Evolutionary conservation across 2,329 filamentous ascomycete genomes (phyloP), one percentile per base, ranked within the genome.

Genomic region (Plectosphaerella cucumerina): DNA sequence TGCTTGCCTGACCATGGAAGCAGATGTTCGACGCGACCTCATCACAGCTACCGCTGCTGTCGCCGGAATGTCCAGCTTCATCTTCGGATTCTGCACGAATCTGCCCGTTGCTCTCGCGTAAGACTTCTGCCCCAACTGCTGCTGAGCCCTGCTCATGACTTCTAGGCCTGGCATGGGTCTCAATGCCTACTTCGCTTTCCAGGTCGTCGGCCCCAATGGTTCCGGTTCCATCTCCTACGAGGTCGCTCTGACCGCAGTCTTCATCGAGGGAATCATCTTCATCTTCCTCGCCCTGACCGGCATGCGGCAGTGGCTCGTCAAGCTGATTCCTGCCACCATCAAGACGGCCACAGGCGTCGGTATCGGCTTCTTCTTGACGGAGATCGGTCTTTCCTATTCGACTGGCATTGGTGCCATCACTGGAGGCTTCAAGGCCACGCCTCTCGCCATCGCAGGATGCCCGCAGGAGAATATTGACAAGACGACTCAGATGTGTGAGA

Each of bases 21-120:
- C 49, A 76, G 84, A 76, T 43, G 68, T 95, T 55, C 86, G 89
- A 57, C 81, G 86, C 31, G 90, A 95, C 65, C 72, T 94, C 17
- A 84, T 94, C 51, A 95, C 90, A 1, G 87, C 88, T 4, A 95
- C 90, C 1, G 87, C 89, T n/a, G 88, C 88, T 10, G 81, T 94
- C 48, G 76, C 88, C 6, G 89, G 89, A 6, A 73, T 94, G 52
- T 80, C 87, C 1, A 87, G 85, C 21, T 85, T 95, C 59, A 74
- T 80, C 53, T 93, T 95, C 71, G 90, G 90, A 4, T 77, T 93
- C 18, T 76, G 92, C 49, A 90, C 90, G 23, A 95, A 95, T 59
- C 78, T 94, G 48, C 89, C 90, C 0, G 86, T 90, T 50, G 85
- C 84, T 8, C 69, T 90, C 35, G 87, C 83, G 87, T 89, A 63